Conservation (phyloP, 129 eudicot species). For the Helichrysum umbraculigerum region DNA sequence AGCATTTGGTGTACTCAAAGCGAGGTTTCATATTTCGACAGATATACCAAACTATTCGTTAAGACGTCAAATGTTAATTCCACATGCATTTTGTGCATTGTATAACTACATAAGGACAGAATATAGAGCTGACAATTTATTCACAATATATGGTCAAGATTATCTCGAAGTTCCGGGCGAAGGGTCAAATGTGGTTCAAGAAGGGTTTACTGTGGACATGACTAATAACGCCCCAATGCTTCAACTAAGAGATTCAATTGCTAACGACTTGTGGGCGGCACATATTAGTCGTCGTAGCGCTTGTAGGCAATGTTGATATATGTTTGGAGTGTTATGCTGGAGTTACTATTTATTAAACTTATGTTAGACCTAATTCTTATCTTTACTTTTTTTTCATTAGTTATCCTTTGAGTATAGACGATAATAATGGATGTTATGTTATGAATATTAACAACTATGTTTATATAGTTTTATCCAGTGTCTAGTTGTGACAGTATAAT, state of each 20-base stretch:
- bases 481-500: too few species aligned
- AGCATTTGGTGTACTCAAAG: conserved; percentile 2
- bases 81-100: conserved; percentile 12
- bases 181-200: background rate
- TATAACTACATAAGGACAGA: conserved; percentile 17
- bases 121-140: background rate
- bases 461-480: too few species aligned
- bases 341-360: too few species aligned
- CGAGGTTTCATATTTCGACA: background rate
- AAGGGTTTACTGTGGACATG: background rate
- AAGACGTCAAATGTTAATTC: background rate
- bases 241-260: background rate
- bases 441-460: too few species aligned
- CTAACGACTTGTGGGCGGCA: background rate
- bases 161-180: background rate
- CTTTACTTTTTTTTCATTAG: too few species aligned
- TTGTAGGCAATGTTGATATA: background rate
- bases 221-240: background rate
- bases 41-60: conserved; percentile 14
- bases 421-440: too few species aligned
- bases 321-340: too few species aligned
- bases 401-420: too few species aligned
- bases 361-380: too few species aligned
- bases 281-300: background rate
- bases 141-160: background rate